Evolutionary conservation across 441 rosid genomes (phyloP), one percentile per base, ranked within the genome.

Genomic region (Manihot esculenta): DNA sequence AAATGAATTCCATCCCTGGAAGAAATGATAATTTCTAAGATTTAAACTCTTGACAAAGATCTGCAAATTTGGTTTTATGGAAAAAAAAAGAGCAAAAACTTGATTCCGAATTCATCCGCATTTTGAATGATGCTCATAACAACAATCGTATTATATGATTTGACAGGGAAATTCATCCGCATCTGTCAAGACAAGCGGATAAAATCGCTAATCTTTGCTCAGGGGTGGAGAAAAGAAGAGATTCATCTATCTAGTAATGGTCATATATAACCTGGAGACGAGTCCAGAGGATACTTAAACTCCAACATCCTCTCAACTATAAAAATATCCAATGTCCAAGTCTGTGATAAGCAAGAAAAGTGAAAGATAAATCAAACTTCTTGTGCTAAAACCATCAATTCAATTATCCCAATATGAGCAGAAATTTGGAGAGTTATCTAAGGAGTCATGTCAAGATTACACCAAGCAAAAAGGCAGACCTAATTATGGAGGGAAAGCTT

Each of bases 1-100:
- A 95, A 84, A 85, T 95, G 99, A 74, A 92, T 70, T 49, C 99
- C 97, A 48, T 95, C 99, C 73, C 99, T 88, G 72, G 7, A 57
- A 8, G 14, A 26, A 48, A 26, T 11, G 6, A n/a, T 7, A 38
- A 41, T 6, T 13, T 4, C 5, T 44, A 38, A 62, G n/a, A 62
- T 41, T 42, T 18, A 0, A 68, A 53, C 12, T 55, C 15, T 24
- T 33, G 35, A 45, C 10, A 7, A 14, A 41, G 8, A 24, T 30
- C 33, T 59, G 41, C 3, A 7, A 33, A 59, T 17, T 59, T 20
- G 9, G 23, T 17, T 23, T 1, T 27, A 30, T 14, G 8, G 38
- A 7, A 33, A 33, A 33, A 33, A 33, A 33, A 48, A 48, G 1
- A 11, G 1, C 1, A 11, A 23, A 1, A 42, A 41, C 47, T 62